Base-by-base conservation (phyloP, 2,329 filamentous ascomycete species). In the Apiospora arundinis region DNA sequence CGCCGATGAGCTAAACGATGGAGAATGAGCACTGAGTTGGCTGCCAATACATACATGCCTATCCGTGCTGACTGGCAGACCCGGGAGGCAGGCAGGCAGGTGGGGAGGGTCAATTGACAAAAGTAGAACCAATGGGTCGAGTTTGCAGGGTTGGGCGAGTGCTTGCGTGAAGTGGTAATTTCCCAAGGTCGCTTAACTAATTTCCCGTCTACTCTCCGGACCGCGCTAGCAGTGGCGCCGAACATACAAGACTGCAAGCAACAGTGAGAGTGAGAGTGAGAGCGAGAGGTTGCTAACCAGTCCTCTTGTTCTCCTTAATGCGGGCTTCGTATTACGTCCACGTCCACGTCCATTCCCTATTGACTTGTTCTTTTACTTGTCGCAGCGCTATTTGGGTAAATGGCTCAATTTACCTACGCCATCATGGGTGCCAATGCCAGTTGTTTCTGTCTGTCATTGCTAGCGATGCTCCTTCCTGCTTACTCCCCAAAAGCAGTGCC, bases 111-210 rank as follows among this genome's bases (percentile, higher is more conserved):
- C 23, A 23, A 28, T 32, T 32, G 25, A 56, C 49, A 12, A 60
- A 12, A n/a, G 52, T 18, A 63, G 32, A 63, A 40, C 28, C 56
- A 63, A 63, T 63, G 56, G 66, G 66, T 23, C 14, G 66, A n/a
- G 6, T 25, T 21, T 67, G 44, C 66, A 68, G 66, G 66, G 66
- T 32, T 68, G 37, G 23, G 45, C 12, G 32, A 14, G 14, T 37
- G 32, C 42, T 67, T 25, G 44, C 42, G 66, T 25, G n/a, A 32
- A 37, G 65, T 37, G 28, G 25, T 40, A 69, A 69, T 69, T 56
- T 69, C 67, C 67, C 67, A 69, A 21, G 14, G 66, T 52, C 67
- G 67, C 67, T 56, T 69, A 69, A 69, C 46, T 69, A 37, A 69
- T 69, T 69, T 69, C 67, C 67, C 67, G n/a, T n/a, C 12, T 60